Evolutionary conservation across 306 rosid genomes (phyloP).

Genomic region (Parietaria judaica): DNA sequence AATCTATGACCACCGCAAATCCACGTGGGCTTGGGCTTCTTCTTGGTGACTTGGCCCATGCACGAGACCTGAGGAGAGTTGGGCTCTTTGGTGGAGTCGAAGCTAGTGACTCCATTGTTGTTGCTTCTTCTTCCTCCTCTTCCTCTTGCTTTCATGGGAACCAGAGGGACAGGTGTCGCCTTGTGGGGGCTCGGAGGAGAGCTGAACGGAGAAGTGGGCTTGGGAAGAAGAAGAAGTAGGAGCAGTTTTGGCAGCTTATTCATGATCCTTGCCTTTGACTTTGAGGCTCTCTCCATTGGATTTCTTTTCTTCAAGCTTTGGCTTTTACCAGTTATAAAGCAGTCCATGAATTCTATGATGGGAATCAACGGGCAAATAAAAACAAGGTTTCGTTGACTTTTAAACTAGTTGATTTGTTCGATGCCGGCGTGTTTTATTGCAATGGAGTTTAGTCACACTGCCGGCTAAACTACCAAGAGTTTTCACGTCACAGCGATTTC

Average conservation of each 20-base stretch:
- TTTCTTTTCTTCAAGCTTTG: no score
- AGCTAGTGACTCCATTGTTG: not conserved
- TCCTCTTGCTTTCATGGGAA: not conserved
- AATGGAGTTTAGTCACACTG: no score
- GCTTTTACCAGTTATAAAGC: no score
- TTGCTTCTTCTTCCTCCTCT: not conserved
- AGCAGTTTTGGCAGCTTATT: not conserved
- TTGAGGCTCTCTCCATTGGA: not conserved
- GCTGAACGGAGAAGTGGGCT: not conserved
- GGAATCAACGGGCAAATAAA: no score
- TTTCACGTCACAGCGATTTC: no score
- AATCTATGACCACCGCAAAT: not conserved
- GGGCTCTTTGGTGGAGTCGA: not conserved
- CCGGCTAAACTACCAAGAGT: no score
- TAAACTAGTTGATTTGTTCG: no score
- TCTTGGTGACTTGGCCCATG: not conserved
- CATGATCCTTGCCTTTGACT: not conserved
- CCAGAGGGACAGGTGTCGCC: not conserved
- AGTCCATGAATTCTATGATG: no score
- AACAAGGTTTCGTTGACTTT: no score
- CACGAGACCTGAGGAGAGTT: not conserved
- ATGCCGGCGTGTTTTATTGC: no score
- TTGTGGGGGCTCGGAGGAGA: constrained; percentile 2
- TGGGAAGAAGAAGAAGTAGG: not conserved
- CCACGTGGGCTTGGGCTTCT: not conserved